Base-by-base conservation (phyloP, 2,329 filamentous ascomycete species). In the Ascochyta rabiei region DNA sequence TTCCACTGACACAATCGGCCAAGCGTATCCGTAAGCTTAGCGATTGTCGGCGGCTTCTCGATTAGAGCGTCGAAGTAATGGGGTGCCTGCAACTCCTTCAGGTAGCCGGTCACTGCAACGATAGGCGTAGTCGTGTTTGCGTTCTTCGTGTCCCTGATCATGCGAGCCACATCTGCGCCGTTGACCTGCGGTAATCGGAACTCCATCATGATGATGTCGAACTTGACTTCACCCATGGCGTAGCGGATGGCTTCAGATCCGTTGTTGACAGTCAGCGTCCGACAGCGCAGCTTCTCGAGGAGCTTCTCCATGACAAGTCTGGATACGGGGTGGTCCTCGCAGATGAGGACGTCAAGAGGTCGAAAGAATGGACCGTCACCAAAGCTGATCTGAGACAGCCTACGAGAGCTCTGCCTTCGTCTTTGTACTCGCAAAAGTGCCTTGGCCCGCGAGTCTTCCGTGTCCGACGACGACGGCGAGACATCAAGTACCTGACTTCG, bases 281-380 rank as follows among this genome's bases (percentile, higher is more conserved):
- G 90, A 69, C 95, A 99, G 31, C 91, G 89, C 31, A 98, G 81
- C 77, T 98, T 99, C 75, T 99, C 95, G 47, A 99, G 83, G 7
- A 99, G 80, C 67, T 96, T 95, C 72, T 99, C 95, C 93, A 99
- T 98, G n/a, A 99, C 93, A 80, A 99, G 87, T 19, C 93, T 86
- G 6, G 95, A 96, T 4, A 99, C 93, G 0, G 95, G 95, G 73
- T 99, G 95, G 68, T 99, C 95, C 77, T 99, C 95, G 72, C 95
- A 98, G 46, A 99, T 96, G 46, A 99, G 81, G 6, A 99, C 89
- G 75, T 99, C 95, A 46, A 99, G 78, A 2, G 95, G 92, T 26
- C 95, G 85, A 77, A 97, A 99, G 31, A 88, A 84, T 2, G 95
- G 95, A 0, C 89, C 89, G 48, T 93, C 92, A 35, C 89, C 84